Evolutionary conservation across 2,329 filamentous ascomycete genomes (phyloP), one percentile per base, ranked within the genome.

Genomic region (Fusarium paranaense): DNA sequence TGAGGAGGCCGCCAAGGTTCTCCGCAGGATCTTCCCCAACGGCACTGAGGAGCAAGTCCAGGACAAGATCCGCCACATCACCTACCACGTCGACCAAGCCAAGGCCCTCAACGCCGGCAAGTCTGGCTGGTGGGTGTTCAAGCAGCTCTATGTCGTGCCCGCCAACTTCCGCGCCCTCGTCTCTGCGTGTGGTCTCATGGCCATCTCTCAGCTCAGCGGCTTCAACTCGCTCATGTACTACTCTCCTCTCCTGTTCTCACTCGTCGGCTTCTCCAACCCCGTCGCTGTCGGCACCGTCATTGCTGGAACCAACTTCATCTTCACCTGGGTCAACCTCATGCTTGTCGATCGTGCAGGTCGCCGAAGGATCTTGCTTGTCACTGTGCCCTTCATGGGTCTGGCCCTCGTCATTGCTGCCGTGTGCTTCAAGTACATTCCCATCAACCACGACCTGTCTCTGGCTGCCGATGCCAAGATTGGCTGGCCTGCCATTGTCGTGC

Each of bases 211-310:
- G 79, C 86, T 88, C 47, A 82, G 85, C 7, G 87, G 87, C 0
- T 87, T 89, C 78, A 89, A 89, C 69, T 86, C 87, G 2, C 80
- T 89, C 40, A 81, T 84, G 69, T 88, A 88, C 78, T 89, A 88
- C 77, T 86, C 84, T 0, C 86, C 86, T 0, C 85, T 84, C 0
- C 78, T 89, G 0, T 89, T 89, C 72, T 78, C 81, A 1, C 83
- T 88, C 5, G 86, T 88, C 30, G 86, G 86, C 1, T 88, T 89
- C 76, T 78, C 81, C 20, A 86, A 88, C 61, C 84, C 87, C 0
- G 82, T 85, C 0, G 85, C 85, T 1, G 86, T 89, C 25, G 83
- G 82, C 0, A 83, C 82, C 16, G 80, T 86, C 64, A 82, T 87
- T 40, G 84, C 83, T 6, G 84, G 80, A 3, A 85, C 85, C 9